Conservation (phyloP, 108 stramenopile genomes). For the Nannochloropsis granulata region DNA sequence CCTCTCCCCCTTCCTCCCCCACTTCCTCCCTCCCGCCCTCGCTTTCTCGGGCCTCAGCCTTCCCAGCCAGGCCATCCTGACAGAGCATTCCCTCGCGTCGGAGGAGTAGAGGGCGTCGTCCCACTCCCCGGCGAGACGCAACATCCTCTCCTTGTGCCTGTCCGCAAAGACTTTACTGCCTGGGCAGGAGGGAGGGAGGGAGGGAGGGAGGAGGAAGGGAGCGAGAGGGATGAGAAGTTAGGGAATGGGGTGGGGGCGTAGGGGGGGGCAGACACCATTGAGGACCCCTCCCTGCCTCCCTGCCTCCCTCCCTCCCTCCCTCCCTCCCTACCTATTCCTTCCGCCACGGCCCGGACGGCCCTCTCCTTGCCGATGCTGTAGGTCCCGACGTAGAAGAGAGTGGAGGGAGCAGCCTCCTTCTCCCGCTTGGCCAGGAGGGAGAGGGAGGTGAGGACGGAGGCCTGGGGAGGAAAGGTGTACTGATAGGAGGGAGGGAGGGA, state of each 20-base stretch:
- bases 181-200: background rate
- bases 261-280: background rate
- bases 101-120: slow-evolving; percentile 39
- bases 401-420: slow-evolving; percentile 12
- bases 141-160: slow-evolving; percentile 44
- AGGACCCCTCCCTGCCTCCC: slow-evolving; percentile 2
- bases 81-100: slow-evolving; percentile 43
- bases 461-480: slow-evolving; percentile 14
- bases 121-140: slow-evolving; percentile 37
- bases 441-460: slow-evolving; percentile 43
- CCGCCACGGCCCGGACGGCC: slow-evolving; percentile 68
- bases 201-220: background rate
- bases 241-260: background rate
- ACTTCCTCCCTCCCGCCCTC: background rate
- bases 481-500: background rate
- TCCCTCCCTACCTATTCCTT: slow-evolving; percentile 21
- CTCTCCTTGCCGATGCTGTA: slow-evolving; percentile 86
- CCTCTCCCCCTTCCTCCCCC: background rate
- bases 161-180: slow-evolving; percentile 63
- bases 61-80: slow-evolving; percentile 48
- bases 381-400: slow-evolving; percentile 70
- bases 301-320: slow-evolving; percentile 12
- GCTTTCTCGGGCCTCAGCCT: slow-evolving; percentile 33
- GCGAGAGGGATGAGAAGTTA: background rate
- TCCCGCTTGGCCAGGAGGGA: slow-evolving; percentile 29